Evolutionary conservation across 495 filamentous ascomycete genomes (phyloP).

Genomic region (Annulohypoxylon stygium): DNA sequence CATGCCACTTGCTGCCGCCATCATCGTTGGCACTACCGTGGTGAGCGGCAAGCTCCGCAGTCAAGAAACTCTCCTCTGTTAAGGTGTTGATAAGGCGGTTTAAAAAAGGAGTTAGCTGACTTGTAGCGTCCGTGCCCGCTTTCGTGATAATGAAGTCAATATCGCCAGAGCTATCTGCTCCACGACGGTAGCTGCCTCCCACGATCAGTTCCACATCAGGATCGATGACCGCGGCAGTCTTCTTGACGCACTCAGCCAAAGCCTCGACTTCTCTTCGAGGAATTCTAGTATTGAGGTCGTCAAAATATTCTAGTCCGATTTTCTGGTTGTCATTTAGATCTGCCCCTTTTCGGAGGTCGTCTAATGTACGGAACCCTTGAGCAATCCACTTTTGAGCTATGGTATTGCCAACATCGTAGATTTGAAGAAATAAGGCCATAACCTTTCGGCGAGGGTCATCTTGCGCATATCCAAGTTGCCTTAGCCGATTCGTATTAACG

Average conservation of each 20-base stretch:
- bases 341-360: constrained; percentile 75
- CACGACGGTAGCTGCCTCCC: constrained; percentile 89
- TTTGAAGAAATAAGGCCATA: constrained; percentile 76
- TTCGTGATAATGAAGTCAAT: constrained; percentile 91
- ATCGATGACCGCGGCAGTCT: constrained; percentile 72
- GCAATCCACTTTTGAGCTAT: constrained; percentile 84
- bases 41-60: constrained; percentile 60
- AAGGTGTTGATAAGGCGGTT: constrained; percentile 74
- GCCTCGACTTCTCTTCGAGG: constrained; percentile 80
- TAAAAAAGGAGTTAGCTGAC: constrained; percentile 74
- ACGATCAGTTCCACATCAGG: constrained; percentile 72
- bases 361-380: constrained; percentile 79
- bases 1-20: constrained; percentile 85
- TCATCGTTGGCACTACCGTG: constrained; percentile 45
- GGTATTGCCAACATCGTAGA: constrained; percentile 82
- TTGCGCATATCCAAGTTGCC: constrained; percentile 75
- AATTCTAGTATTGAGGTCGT: constrained; percentile 87
- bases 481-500: constrained; percentile 76
- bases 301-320: constrained; percentile 83
- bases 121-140: constrained; percentile 64
- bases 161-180: constrained; percentile 78
- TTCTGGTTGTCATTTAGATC: constrained; percentile 79
- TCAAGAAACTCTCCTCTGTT: constrained; percentile 69
- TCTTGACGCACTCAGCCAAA: constrained; percentile 76
- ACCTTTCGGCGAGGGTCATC: constrained; percentile 72